Percentiles rank a stretch among this genome's conserved stretches.
Conservation (phyloP, 495 filamentous ascomycete genomes). For the Xylaria flabelliformis region DNA sequence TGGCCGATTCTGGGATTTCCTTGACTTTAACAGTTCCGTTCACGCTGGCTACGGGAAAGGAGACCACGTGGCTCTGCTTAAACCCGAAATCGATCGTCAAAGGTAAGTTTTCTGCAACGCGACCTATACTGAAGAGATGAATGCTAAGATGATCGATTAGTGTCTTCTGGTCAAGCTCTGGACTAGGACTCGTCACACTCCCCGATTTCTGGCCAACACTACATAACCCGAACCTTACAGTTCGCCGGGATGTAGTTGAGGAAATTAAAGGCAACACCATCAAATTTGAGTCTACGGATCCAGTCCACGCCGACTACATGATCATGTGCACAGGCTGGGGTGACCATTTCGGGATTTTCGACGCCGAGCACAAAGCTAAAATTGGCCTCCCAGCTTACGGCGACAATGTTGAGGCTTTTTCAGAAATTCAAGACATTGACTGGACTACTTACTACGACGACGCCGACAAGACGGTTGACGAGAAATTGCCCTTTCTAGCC, state of each 20-base stretch:
- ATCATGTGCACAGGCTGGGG: slow-evolving; percentile 46
- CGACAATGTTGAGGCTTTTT: slow-evolving; percentile 5
- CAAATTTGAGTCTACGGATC: slow-evolving; percentile 21
- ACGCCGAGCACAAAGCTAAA: slow-evolving; percentile 30
- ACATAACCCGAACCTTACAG: slow-evolving; percentile 43
- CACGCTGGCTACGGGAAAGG: slow-evolving; percentile 30
- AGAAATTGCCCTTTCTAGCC: slow-evolving; percentile 36
- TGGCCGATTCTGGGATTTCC: slow-evolving; percentile 30
- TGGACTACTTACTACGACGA: slow-evolving; percentile 37
- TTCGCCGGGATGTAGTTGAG: slow-evolving; percentile 36
- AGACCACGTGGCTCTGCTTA: slow-evolving; percentile 20
- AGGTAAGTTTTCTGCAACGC: slow-evolving; percentile 20
- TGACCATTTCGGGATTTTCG: slow-evolving; percentile 33
- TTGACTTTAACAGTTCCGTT: slow-evolving; percentile 19
- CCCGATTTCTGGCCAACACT: slow-evolving; percentile 48
- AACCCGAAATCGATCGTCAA: slow-evolving; percentile 23
- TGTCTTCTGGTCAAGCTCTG: slow-evolving; percentile 49
- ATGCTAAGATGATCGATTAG: slow-evolving; percentile 28
- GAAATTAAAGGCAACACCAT: slow-evolving; percentile 24
- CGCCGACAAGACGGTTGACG: slow-evolving; percentile 37
- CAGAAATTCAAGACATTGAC: slow-evolving; percentile 19
- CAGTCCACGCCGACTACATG: slow-evolving; percentile 36
- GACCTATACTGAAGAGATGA: neutral
- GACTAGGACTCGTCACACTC: slow-evolving; percentile 45
- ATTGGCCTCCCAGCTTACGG: slow-evolving; percentile 33